Evolutionary conservation across 129 eudicot species (phyloP).

Genomic region (Calendula officinalis): DNA sequence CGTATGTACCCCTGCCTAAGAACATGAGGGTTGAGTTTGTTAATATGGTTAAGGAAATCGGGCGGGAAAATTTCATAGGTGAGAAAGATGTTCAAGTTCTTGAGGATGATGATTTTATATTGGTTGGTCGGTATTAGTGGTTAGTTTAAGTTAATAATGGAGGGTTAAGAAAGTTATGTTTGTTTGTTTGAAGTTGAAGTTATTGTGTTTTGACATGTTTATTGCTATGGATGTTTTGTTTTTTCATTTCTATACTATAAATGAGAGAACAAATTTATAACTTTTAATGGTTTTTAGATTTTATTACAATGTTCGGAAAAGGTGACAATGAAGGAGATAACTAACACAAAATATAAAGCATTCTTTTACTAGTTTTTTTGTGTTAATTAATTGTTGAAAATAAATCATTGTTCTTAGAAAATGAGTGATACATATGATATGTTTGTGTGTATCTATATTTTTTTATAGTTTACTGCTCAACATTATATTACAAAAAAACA

Average conservation of each 20-base stretch:
- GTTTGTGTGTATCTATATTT: no score
- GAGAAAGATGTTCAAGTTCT: slow-evolving; percentile 69
- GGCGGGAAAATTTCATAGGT: slow-evolving; percentile 68
- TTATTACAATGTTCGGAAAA: no score
- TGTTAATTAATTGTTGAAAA: no score
- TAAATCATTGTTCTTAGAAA: no score
- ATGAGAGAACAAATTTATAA: no score
- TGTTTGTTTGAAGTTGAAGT: slow-evolving; percentile 6
- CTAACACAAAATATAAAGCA: no score
- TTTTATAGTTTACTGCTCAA: no score
- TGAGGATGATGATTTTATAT: slow-evolving; percentile 68
- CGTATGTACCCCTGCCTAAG: slow-evolving; percentile 71
- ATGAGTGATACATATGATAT: no score
- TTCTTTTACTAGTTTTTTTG: no score
- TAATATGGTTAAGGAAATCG: slow-evolving; percentile 55
- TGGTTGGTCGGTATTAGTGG: slow-evolving; percentile 65
- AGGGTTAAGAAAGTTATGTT: slow-evolving; percentile 8
- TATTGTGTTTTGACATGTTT: background rate
- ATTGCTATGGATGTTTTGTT: slow-evolving; percentile 4
- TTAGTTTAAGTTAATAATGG: slow-evolving; percentile 22
- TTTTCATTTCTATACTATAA: background rate
- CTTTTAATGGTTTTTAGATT: no score
- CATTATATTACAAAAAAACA: no score
- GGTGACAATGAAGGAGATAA: no score
- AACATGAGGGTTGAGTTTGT: slow-evolving; percentile 63